These are phyloP conservation scores for Saccharomycopsis sp. DNA, from an alignment of 805 yeast species.

Conservation along the genomic window DNA sequence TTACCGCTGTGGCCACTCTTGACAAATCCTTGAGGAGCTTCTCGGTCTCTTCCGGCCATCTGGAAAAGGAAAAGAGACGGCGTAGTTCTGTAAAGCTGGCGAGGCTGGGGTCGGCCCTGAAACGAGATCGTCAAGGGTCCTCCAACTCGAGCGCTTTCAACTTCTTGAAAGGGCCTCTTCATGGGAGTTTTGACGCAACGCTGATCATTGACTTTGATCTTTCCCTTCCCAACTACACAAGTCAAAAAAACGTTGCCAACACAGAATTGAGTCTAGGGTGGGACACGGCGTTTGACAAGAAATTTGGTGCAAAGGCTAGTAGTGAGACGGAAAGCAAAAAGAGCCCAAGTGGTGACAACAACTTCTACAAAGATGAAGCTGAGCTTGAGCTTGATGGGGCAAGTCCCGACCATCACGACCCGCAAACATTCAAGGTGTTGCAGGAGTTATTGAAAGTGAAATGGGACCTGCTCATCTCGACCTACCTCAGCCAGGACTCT, in stretches of 20 bases:
- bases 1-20: not conserved
- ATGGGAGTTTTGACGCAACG: conserved; percentile 13
- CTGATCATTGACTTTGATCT: conserved; percentile 8
- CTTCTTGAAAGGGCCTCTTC: not conserved
- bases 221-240: too few relatives aligned
- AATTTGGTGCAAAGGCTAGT: not conserved
- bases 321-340: too few relatives aligned
- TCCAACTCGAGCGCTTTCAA: not conserved
- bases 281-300: conserved; percentile 1
- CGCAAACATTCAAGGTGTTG: not conserved
- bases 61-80: too few relatives aligned
- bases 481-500: conserved; percentile 35
- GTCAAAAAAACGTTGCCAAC: not conserved
- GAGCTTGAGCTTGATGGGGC: not conserved
- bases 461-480: conserved; percentile 28
- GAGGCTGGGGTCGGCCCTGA: too few relatives aligned
- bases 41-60: too few relatives aligned
- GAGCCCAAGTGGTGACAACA: not conserved
- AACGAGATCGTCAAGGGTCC: too few relatives aligned
- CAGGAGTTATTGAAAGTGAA: conserved; percentile 1
- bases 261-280: not conserved
- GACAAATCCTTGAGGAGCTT: not conserved
- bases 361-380: not conserved
- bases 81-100: too few relatives aligned
- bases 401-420: not conserved